phyloP scores from a whole-genome alignment of 2,329 filamentous ascomycete species.

The Curvularia eragrostidis region DNA sequence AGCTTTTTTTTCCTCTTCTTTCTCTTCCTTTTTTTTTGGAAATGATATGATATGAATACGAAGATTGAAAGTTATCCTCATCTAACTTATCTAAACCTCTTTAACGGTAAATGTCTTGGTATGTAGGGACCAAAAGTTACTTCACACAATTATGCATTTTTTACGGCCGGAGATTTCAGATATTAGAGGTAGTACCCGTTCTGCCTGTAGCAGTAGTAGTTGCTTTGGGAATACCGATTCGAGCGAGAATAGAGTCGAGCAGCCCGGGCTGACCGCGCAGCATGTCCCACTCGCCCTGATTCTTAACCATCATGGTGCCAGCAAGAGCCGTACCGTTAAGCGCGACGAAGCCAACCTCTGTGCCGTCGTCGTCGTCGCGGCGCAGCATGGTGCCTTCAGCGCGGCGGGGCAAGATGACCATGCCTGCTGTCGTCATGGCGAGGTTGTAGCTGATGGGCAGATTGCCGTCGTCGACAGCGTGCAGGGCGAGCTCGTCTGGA shows the following conservation, averaged over 20 bases:
- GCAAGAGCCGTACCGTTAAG: conserved; percentile 65
- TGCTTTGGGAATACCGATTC: conserved; percentile 43
- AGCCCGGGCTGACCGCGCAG: conserved; percentile 51
- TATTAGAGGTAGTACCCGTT: conserved; percentile 2
- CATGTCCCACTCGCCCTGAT: conserved; percentile 60
- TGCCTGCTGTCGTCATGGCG: conserved; percentile 61
- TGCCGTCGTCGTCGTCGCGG: conserved; percentile 48
- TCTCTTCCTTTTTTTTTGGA: not conserved
- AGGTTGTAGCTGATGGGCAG: conserved; percentile 65
- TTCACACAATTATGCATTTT: not conserved
- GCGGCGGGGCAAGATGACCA: conserved; percentile 61
- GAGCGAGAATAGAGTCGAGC: conserved; percentile 54
- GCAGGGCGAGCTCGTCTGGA: conserved; percentile 35
- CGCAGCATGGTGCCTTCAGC: conserved; percentile 54
- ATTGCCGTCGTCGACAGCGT: conserved; percentile 43
- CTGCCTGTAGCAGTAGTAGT: conserved; percentile 1
- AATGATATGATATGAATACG: not conserved
- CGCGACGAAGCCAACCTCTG: conserved; percentile 53
- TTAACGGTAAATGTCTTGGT: too few relatives aligned
- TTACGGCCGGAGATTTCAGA: not conserved
- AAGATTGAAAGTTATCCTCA: not conserved
- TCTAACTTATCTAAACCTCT: not conserved
- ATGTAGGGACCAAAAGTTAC: not conserved
- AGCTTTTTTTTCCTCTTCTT: not conserved
- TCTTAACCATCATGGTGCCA: conserved; percentile 66